Evolutionary conservation across 495 filamentous ascomycete species (phyloP).

Genomic region (Podospora didyma): DNA sequence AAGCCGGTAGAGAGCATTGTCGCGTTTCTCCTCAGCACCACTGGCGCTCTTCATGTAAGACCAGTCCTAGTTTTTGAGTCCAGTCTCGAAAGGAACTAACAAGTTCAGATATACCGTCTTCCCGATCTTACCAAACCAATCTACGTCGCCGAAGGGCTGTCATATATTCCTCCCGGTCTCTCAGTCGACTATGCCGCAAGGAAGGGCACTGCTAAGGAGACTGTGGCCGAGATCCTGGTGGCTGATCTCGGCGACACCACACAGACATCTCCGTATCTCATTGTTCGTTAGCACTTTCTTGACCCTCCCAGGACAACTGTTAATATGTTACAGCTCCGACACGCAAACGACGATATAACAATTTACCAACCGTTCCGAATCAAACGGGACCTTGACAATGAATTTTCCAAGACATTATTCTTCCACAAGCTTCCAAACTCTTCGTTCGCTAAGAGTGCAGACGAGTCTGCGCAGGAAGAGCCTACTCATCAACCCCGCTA

Average conservation of each 20-base stretch:
- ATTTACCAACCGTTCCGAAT: conserved; percentile 76
- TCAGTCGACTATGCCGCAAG: conserved; percentile 64
- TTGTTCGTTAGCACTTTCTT: conserved; percentile 48
- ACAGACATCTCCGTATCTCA: conserved; percentile 68
- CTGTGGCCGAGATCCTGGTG: conserved; percentile 70
- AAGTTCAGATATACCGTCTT: conserved; percentile 57
- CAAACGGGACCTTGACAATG: conserved; percentile 17
- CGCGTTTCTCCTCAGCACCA: conserved; percentile 67
- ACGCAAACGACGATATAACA: conserved; percentile 74
- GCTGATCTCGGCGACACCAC: conserved; percentile 77
- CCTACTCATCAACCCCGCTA: conserved; percentile 38
- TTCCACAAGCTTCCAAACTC: conserved; percentile 74
- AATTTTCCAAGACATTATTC: conserved; percentile 49
- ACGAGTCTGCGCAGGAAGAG: conserved; percentile 32
- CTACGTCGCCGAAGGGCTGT: conserved; percentile 65
- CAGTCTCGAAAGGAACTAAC: conserved; percentile 4
- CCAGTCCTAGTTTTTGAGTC: neutral
- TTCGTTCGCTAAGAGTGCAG: conserved; percentile 50
- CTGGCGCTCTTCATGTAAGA: conserved; percentile 71
- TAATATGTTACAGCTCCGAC: conserved; percentile 57
- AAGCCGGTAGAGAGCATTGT: conserved; percentile 49
- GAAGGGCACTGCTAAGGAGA: conserved; percentile 65
- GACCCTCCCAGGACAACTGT: neutral
- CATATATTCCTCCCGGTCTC: conserved; percentile 72
- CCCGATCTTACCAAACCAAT: conserved; percentile 56